Base-by-base conservation (phyloP, 2,329 filamentous ascomycete species). In the Emydomyces testavorans region DNA sequence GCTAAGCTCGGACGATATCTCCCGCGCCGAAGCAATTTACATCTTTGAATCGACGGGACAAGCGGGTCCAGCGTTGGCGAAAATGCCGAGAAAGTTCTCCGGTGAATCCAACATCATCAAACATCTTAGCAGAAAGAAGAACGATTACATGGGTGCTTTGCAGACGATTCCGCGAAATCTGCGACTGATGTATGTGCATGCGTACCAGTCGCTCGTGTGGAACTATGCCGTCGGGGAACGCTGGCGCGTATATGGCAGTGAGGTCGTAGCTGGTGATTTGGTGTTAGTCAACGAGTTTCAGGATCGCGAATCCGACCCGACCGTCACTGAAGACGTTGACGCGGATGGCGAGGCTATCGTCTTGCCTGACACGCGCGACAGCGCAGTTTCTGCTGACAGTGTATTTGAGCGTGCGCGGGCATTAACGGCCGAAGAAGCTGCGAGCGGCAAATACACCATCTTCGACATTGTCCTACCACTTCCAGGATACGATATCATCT, bases 121-220 rank as follows among this genome's bases (percentile, higher is more conserved):
- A 48, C 85, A 93, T 58, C 77, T 96, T 18, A 69, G 70, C 48
- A 59, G 60, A 21, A 50, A 73, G 18, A 67, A 68, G 32, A 75
- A 74, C 36, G 90, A 98, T 65, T 92, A 79, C 62, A 75, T 85
- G 51, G 89, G 89, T 20, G 87, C 92, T 0, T 67, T 98, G 44
- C 77, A 83, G 60, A 75, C 77, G 46, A 89, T 98, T 53, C 84
- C 83, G 20, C 77, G 89, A 15, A 86, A 85, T 41, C 72, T 96
- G 57, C 79, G 88, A 36, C 78, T 87, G 50, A 95, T 98, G 84
- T 98, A 96, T 62, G 82, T 94, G 13, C 92, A 98, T 64, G 90
- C 92, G 4, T 96, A 95, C 66, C 92, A 98, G 65, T 94, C 85
- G 4, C 77, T 88, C 31, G 81, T 98, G 6, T 98, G 90, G 90